Evolutionary conservation across 257 asterid genomes (phyloP), one percentile per base, ranked within the genome.

Genomic region (Solanum chmielewskii): DNA sequence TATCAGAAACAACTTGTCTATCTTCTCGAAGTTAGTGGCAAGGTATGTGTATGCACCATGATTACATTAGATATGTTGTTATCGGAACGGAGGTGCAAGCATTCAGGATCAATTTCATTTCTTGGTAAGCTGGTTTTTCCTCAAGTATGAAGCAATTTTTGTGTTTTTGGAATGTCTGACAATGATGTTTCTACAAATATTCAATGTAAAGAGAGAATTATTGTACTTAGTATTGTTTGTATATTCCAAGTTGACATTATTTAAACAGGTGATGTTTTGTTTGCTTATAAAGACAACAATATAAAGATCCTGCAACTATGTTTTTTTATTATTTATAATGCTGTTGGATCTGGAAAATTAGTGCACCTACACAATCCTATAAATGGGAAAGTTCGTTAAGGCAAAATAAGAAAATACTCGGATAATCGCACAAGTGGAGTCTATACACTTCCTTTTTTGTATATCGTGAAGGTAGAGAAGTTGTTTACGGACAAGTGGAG

Each of bases 381-480:
- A 11, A 75, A 39, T 75, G 83, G 15, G 56, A 13, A 75, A 11
- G 33, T 39, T 39, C 7, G 82, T 39, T 14, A 77, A 77, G 62
- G 62, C 44, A 15, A 8, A 45, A 25, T 25, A 25, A 77, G 9
- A 78, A 42, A 39, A 1, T 56, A 18, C 11, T 20, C 0, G 0
- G 10, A 3, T 69, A 4, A 31, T 7, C 3, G 2, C 3, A 14
- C 23, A 29, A 69, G 41, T 29, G 23, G 11, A 16, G 75, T 68
- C 0, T 62, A 62, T 62, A n/a, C 0, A 0, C 70, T 4, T 0
- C 2, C 2, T 62, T 62, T 0, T 7, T 0, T 0, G 0, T 18
- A 60, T 9, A 59, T 21, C 2, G 6, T 23, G 18, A 64, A 12
- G 71, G 1, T 52, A 52, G 60, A 15, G 21, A 52, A 35, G 39